A percentile compares a stretch with the other conserved stretches of the same genome.
Conservation (phyloP, 208 protist genomes). For the Crithidia brevicula region DNA sequence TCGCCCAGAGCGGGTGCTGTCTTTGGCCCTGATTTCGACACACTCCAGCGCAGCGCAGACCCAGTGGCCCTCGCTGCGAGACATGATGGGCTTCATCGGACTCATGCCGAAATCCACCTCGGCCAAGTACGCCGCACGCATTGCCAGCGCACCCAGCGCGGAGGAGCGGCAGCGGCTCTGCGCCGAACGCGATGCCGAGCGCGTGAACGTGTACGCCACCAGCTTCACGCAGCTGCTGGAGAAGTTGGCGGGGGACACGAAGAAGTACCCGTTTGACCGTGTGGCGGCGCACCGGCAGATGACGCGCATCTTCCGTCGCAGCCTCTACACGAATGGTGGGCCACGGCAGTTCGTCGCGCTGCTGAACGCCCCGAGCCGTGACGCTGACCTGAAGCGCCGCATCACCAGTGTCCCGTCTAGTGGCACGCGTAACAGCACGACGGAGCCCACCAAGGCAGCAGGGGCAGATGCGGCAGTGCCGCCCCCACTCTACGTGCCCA, state of each 20-base stretch:
- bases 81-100: constrained; percentile 42
- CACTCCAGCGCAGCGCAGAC: constrained; percentile 32
- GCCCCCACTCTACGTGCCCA: constrained; percentile 48
- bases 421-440: background rate
- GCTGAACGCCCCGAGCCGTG: constrained; percentile 47
- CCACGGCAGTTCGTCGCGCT: constrained; percentile 64
- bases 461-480: background rate
- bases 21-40: constrained; percentile 55
- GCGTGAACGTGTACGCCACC: constrained; percentile 34
- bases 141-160: constrained; percentile 25
- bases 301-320: constrained; percentile 47
- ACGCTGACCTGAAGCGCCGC: constrained; percentile 25
- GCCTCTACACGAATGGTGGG: constrained; percentile 47
- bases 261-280: constrained; percentile 48
- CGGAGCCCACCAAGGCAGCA: no score
- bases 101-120: constrained; percentile 40
- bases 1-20: constrained; percentile 50
- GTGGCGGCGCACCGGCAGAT: constrained; percentile 31
- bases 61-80: constrained; percentile 49
- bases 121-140: constrained; percentile 36
- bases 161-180: constrained; percentile 33
- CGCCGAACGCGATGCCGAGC: constrained; percentile 37
- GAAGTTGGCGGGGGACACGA: constrained; percentile 36
- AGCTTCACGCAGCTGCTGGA: constrained; percentile 47
- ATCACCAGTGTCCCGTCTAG: constrained; percentile 33